Conservation (phyloP, 129 eudicot genomes). For the Mikania micrantha region DNA sequence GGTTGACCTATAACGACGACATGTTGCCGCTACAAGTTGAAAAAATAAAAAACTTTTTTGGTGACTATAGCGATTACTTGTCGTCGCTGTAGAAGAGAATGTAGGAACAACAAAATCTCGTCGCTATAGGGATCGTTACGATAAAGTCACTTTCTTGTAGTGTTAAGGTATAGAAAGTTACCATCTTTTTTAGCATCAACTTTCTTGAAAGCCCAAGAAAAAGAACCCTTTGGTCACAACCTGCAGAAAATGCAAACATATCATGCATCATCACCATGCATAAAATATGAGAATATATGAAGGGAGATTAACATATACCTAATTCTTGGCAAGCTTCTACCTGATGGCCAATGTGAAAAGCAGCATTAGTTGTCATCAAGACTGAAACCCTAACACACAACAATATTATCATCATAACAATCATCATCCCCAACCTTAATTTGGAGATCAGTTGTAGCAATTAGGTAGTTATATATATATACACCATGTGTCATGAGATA, state of each 20-base stretch:
- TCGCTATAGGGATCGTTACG: too few relatives aligned
- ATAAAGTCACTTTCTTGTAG: too few relatives aligned
- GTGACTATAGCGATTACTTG: too few relatives aligned
- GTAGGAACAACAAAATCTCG: too few relatives aligned
- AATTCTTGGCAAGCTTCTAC: slow-evolving; percentile 15
- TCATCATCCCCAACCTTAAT: slow-evolving; percentile 18
- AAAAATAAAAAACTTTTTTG: too few relatives aligned
- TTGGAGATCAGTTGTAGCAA: background rate
- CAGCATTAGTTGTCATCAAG: slow-evolving; percentile 27
- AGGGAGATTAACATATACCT: slow-evolving; percentile 19
- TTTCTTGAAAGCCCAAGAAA: slow-evolving; percentile 41
- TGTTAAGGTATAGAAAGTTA: slow-evolving; percentile 10
- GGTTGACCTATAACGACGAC: too few relatives aligned
- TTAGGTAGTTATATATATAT: background rate
- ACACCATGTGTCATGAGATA: slow-evolving; percentile 13
- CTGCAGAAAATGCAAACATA: slow-evolving; percentile 22
- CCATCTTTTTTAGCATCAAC: slow-evolving; percentile 30
- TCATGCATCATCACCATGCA: background rate
- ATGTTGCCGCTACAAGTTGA: too few relatives aligned
- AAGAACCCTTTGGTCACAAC: slow-evolving; percentile 17
- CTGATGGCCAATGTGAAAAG: slow-evolving; percentile 23
- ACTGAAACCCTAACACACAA: slow-evolving; percentile 27
- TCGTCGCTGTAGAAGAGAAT: too few relatives aligned
- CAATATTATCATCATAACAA: slow-evolving; percentile 10
- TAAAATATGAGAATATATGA: background rate